These are phyloP conservation scores for Backusella sp. DNA, from an alignment of 192 early-diverging fungal species.

Conservation along the genomic window DNA sequence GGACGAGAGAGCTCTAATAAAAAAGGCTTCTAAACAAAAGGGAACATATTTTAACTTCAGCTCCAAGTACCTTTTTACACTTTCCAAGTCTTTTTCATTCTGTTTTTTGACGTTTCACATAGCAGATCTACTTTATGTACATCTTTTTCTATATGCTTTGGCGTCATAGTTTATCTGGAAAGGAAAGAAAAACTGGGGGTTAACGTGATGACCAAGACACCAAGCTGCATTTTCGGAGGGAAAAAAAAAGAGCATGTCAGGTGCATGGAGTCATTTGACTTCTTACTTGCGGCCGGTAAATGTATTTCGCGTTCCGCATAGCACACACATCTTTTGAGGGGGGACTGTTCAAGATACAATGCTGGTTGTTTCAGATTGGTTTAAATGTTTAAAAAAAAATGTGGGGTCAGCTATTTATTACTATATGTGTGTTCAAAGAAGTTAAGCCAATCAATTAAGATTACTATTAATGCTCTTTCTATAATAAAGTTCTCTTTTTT, in stretches of 20 bases:
- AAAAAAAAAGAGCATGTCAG: not conserved
- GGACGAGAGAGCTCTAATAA: not conserved
- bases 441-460: not conserved
- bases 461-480: not conserved
- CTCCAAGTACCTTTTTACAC: too few relatives aligned
- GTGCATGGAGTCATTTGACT: not conserved
- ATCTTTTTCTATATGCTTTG: not conserved
- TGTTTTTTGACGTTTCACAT: not conserved
- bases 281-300: not conserved
- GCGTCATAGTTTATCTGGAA: not conserved
- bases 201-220: not conserved
- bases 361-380: slow-evolving; percentile 2
- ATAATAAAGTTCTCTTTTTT: not conserved
- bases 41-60: not conserved
- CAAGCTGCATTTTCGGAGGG: not conserved
- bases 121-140: not conserved
- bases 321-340: not conserved
- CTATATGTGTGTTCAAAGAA: not conserved
- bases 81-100: not conserved
- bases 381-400: not conserved
- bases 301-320: slow-evolving; percentile 6
- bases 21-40: not conserved
- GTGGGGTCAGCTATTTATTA: slow-evolving; percentile 10
- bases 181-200: slow-evolving; percentile 1
- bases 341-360: not conserved